A percentile compares a stretch with the other conserved stretches of the same genome.
Conservation (phyloP, 257 asterid genomes). For the Nyctanthes arbortristis region DNA sequence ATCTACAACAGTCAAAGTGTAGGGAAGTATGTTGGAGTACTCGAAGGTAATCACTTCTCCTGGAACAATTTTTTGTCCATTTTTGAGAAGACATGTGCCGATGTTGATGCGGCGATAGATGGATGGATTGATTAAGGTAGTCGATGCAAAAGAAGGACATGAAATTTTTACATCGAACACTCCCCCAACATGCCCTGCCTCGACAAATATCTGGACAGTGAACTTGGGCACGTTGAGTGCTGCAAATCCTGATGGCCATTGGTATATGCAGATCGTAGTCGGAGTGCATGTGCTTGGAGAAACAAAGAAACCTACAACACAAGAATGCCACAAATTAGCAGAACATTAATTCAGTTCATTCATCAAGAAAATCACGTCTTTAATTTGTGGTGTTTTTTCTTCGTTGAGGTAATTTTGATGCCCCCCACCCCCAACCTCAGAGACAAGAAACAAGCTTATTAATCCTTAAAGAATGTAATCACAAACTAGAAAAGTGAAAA, state of each 20-base stretch:
- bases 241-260: conserved; percentile 62
- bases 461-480: too few species aligned
- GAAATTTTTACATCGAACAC: conserved; percentile 46
- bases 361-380: neutral
- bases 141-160: conserved; percentile 59
- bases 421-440: too few species aligned
- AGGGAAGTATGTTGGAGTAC: conserved; percentile 61
- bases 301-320: conserved; percentile 33
- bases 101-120: conserved; percentile 42
- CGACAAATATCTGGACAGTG: conserved; percentile 57
- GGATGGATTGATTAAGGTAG: conserved; percentile 50
- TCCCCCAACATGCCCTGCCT: conserved; percentile 44
- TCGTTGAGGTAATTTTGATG: too few species aligned
- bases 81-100: conserved; percentile 39
- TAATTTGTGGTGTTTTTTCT: too few species aligned
- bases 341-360: neutral
- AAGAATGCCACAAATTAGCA: neutral
- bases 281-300: conserved; percentile 28
- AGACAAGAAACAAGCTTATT: too few species aligned
- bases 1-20: conserved; percentile 31
- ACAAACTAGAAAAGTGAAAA: neutral
- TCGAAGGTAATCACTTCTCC: conserved; percentile 63
- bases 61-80: conserved; percentile 46
- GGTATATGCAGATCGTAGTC: conserved; percentile 36
- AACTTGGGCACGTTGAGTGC: conserved; percentile 56